Conservation (phyloP, 306 rosid genomes). For the Dryas drummondii region DNA sequence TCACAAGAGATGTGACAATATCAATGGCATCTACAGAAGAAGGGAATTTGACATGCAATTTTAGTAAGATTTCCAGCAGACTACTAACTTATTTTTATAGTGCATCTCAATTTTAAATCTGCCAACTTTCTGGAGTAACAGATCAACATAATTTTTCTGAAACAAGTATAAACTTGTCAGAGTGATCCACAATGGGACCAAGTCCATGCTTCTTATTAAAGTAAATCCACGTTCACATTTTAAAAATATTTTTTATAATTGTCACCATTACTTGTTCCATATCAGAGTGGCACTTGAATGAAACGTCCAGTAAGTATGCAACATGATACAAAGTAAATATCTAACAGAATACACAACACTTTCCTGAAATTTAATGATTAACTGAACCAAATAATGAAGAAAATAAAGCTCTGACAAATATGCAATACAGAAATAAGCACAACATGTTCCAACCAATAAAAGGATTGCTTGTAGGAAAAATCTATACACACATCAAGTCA, state of each 20-base stretch:
- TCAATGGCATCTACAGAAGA: conserved; percentile 1
- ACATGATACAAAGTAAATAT: neutral
- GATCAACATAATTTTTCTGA: neutral
- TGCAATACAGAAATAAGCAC: neutral
- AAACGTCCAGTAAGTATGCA: neutral
- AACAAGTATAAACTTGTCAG: neutral
- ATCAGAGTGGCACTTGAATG: neutral
- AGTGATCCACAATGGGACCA: neutral
- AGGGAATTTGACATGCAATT: neutral
- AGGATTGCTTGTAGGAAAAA: too few species aligned
- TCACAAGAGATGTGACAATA: conserved; percentile 13
- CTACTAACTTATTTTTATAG: neutral
- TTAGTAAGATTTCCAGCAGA: neutral
- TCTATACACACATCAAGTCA: neutral
- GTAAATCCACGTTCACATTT: neutral
- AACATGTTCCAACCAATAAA: neutral
- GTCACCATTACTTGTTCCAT: neutral
- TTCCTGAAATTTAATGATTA: neutral
- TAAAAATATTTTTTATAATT: neutral
- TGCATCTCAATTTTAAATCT: neutral
- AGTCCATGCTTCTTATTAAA: neutral
- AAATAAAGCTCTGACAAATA: too few species aligned
- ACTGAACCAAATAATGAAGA: neutral
- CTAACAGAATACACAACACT: neutral
- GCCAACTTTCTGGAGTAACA: neutral